Evolutionary conservation across 2,329 filamentous ascomycete species (phyloP), one percentile per base, ranked within the genome.

Genomic region (Xylariaceae sp.): DNA sequence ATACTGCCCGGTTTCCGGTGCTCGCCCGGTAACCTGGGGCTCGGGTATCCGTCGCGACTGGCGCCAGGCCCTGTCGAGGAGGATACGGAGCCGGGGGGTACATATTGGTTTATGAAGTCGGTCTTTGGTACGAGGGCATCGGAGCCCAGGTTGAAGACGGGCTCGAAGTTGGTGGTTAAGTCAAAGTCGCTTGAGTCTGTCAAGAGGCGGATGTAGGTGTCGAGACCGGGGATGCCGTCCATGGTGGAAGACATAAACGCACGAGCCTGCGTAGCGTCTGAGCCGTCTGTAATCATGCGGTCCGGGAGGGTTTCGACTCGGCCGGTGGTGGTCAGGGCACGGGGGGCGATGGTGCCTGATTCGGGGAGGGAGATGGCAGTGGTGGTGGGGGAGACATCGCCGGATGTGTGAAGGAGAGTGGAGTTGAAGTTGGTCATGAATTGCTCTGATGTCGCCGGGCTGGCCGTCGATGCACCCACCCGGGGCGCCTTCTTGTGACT

Each of bases 401-500:
- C 4, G 23, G 50, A 37, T 17, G 18, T n/a, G 30, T 17, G n/a
- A 37, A 51, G 39, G 15, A 30, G 15, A 8, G 50, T 5, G 15
- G 50, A 7, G 23, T 51, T 34, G 50, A 51, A 11, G 10, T 56
- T 56, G 18, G 44, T 34, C 2, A 35, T 41, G 51, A 39, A 35
- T 37, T 50, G 18, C 8, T 37, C 37, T 51, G 45, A 11, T 41
- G 45, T 13, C 30, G 23, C n/a, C 15, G 8, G n/a, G 1, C 7
- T 47, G 17, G 41, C 5, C 13, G 5, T 45, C 8, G 7, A 48
- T 3, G 48, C 57, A 9, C 52, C 53, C 6, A 52, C 17, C 6
- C 52, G 37, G 2, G 47, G 47, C 2, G 57, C 57, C n/a, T 10
- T 37, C 39, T 49, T 59, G 39, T 59, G 57, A 17, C 48, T 56